Conservation (phyloP, 83 land plant genomes). For the Picea abies region DNA sequence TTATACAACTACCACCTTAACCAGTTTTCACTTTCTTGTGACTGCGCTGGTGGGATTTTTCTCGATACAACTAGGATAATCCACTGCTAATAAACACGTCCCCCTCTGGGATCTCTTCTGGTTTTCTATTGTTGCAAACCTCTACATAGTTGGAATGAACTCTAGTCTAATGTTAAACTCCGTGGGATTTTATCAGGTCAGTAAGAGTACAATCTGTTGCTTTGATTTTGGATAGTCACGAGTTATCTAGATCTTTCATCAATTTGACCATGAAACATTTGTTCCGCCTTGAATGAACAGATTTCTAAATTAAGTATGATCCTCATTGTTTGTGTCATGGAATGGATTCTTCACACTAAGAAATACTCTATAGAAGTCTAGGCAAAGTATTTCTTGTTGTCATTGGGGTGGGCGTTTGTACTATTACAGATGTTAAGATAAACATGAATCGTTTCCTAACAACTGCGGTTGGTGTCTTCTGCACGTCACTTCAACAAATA, state of each 20-base stretch:
- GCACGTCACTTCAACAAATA: constrained; percentile 46
- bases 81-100: constrained; percentile 31
- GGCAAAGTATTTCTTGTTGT: constrained; percentile 29
- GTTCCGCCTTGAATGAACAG: background rate
- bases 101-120: constrained; percentile 60
- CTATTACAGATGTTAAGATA: constrained; percentile 41
- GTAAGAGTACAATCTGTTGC: background rate
- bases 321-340: constrained; percentile 49
- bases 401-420: constrained; percentile 42
- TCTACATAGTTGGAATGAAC: constrained; percentile 71
- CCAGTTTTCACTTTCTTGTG: constrained; percentile 56
- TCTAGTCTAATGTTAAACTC: constrained; percentile 66
- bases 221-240: background rate
- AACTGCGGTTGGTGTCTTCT: constrained; percentile 33
- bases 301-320: constrained; percentile 57
- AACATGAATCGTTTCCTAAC: constrained; percentile 35
- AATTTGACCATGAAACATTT: too few relatives aligned
- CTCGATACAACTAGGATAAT: constrained; percentile 33
- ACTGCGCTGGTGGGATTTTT: constrained; percentile 54
- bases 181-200: constrained; percentile 66
- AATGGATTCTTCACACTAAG: constrained; percentile 39
- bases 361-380: constrained; percentile 38
- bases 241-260: background rate
- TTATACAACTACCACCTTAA: constrained; percentile 64
- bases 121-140: constrained; percentile 59